These are phyloP conservation scores for Colletotrichum orchidophilum DNA, from an alignment of 2,329 filamentous ascomycete genomes.

Conservation along the genomic window DNA sequence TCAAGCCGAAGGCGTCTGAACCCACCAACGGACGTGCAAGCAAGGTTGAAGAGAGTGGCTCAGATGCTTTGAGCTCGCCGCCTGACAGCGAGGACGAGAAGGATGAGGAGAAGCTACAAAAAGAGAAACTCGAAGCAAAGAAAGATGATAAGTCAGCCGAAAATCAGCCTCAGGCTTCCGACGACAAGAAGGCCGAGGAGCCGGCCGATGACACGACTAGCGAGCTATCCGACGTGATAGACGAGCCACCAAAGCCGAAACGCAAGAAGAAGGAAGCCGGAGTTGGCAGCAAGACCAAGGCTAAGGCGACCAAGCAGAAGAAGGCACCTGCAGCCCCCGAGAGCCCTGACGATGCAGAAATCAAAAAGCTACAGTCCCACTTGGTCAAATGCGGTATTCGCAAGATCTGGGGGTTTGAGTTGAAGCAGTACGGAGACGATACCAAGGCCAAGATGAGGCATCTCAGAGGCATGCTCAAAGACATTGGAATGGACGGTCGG, in stretches of 20 bases:
- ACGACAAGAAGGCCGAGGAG: conserved; percentile 6
- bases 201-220: conserved; percentile 29
- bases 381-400: conserved; percentile 90
- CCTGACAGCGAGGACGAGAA: conserved; percentile 37
- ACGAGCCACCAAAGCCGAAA: conserved; percentile 72
- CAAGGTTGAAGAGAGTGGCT: conserved; percentile 25
- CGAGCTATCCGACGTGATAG: conserved; percentile 80
- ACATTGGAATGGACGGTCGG: conserved; percentile 87
- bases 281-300: conserved; percentile 42
- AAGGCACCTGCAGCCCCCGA: conserved; percentile 56
- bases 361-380: conserved; percentile 88
- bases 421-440: conserved; percentile 78
- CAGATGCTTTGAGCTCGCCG: conserved; percentile 15
- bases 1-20: conserved; percentile 34
- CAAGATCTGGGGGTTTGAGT: conserved; percentile 89
- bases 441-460: conserved; percentile 83
- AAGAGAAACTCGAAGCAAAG: conserved; percentile 30
- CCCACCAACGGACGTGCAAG: conserved; percentile 19
- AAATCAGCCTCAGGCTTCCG: conserved; percentile 16
- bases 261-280: conserved; percentile 60
- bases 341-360: conserved; percentile 78
- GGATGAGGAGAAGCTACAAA: conserved; percentile 31
- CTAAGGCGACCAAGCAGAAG: conserved; percentile 33
- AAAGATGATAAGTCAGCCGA: conserved; percentile 12
- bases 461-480: conserved; percentile 79